Percentiles rank a stretch among this genome's conserved stretches.
phyloP scores from a whole-genome alignment of 2,329 filamentous ascomycete genomes.

The Penicillium sp. region DNA sequence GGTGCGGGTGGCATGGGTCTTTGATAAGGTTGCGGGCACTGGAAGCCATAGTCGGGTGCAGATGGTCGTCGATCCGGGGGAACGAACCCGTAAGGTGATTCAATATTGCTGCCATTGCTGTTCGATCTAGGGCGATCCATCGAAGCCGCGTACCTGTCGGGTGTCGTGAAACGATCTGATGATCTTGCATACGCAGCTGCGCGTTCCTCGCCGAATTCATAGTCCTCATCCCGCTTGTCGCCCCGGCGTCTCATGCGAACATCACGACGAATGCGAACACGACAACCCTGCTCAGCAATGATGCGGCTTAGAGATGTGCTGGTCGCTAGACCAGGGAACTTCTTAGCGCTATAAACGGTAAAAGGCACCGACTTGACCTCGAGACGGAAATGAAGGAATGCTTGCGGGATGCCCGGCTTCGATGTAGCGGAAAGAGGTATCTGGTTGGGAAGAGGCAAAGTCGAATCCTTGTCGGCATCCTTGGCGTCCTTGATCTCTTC shows the following conservation, averaged over 20 bases:
- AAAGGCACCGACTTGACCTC: constrained; percentile 87
- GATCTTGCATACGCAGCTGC: constrained; percentile 40
- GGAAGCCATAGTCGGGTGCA: constrained; percentile 43
- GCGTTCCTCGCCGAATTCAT: constrained; percentile 62
- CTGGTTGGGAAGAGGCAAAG: constrained; percentile 39
- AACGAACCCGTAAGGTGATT: constrained; percentile 42
- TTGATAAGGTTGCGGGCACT: constrained; percentile 32
- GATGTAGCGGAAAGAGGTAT: constrained; percentile 25
- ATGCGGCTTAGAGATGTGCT: constrained; percentile 85
- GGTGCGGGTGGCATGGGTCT: constrained; percentile 37
- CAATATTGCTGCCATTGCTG: constrained; percentile 56
- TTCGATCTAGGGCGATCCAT: constrained; percentile 57
- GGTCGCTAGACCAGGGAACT: constrained; percentile 89
- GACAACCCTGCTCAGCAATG: constrained; percentile 94
- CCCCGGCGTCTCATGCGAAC: constrained; percentile 86
- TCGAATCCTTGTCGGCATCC: constrained; percentile 63
- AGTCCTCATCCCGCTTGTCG: constrained; percentile 64
- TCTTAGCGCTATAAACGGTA: constrained; percentile 92
- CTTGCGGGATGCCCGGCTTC: constrained; percentile 45
- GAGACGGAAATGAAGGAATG: constrained; percentile 76
- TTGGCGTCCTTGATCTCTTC: constrained; percentile 85
- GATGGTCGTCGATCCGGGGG: constrained; percentile 49
- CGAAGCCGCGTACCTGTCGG: constrained; percentile 47
- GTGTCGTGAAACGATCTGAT: constrained; percentile 49
- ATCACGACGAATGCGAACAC: constrained; percentile 91